These are phyloP conservation scores for Tricholoma hemisulphureum DNA, from an alignment of 768 basidiomycete genomes.

Conservation along the genomic window DNA sequence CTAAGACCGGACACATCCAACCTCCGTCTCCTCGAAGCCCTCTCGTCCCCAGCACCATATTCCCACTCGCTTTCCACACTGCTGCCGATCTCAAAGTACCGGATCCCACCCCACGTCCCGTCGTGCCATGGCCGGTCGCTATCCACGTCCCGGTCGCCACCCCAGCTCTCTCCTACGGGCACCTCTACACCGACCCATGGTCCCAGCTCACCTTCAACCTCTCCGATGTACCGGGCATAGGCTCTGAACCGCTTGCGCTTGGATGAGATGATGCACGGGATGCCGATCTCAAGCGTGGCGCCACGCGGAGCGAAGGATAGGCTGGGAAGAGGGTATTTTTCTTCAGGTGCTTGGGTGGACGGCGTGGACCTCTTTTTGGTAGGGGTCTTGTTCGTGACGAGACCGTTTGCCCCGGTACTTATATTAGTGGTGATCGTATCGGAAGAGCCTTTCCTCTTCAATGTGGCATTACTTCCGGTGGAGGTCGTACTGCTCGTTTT, in stretches of 20 bases:
- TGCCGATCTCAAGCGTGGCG: constrained; percentile 79
- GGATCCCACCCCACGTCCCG: constrained; percentile 76
- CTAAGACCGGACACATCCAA: constrained; percentile 35
- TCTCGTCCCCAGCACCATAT: constrained; percentile 50
- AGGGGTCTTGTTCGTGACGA: neutral
- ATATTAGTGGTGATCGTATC: constrained; percentile 44
- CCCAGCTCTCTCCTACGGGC: constrained; percentile 47
- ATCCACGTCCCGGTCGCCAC: constrained; percentile 22
- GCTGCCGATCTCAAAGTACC: constrained; percentile 77
- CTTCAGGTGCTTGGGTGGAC: constrained; percentile 19
- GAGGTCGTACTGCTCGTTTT: constrained; percentile 46
- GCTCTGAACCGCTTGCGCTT: constrained; percentile 84
- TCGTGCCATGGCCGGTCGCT: constrained; percentile 84
- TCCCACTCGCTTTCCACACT: constrained; percentile 57
- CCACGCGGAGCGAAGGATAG: constrained; percentile 43
- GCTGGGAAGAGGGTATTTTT: constrained; percentile 19
- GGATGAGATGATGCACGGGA: constrained; percentile 86
- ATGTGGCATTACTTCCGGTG: constrained; percentile 40
- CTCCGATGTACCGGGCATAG: constrained; percentile 84
- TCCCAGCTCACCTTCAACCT: constrained; percentile 76
- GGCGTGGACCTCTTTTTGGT: constrained; percentile 12
- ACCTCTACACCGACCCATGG: constrained; percentile 94
- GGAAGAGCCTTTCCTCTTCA: constrained; percentile 40
- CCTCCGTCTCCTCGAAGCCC: constrained; percentile 45
- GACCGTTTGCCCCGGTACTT: constrained; percentile 8